Evolutionary conservation across 768 basidiomycete genomes (phyloP), one percentile per base, ranked within the genome.

Genomic region (Hypholoma sublateritium): DNA sequence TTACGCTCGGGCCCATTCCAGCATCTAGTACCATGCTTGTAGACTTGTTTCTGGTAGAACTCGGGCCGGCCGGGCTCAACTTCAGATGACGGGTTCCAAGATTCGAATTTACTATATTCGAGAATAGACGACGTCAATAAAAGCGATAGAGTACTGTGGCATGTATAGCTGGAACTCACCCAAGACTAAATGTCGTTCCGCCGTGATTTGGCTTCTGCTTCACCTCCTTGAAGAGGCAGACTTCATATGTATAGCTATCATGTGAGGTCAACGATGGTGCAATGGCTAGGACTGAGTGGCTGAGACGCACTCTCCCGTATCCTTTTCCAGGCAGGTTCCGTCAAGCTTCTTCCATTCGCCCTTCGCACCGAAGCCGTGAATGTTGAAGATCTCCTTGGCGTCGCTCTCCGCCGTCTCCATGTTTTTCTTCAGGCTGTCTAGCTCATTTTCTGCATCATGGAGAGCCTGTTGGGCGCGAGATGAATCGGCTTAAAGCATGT

Each of bases 271-370:
- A 39, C 5, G 57, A 7, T 39, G 25, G 34, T 32, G 1, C n/a
- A 35, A 12, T 17, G 9, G 19, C 17, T 24, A 4, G 4, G 57
- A 49, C 24, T 4, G 52, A 4, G 51, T 36, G 1, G 22, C 13
- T 14, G 12, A 34, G 3, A 87, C 95, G 68, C 65, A 97, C 92
- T 97, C 96, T 79, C 97, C 96, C 4, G 82, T 78, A 53, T 95
- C 84, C 67, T 86, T 89, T 67, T 85, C 83, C 12, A 98, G 69
- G 64, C 96, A 98, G 1, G 79, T 75, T 5, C 83, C 81, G 19
- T 95, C 89, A 5, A 99, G 81, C 74, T 96, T 97, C 80, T 96
- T 96, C 93, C 93, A 99, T 74, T 97, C 93, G 49, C 93, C 96
- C 24, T 91, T 78, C 1, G 74, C 68, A 17, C 95, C 95, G 62